Conservation (phyloP, 2,329 filamentous ascomycete genomes). For the Aspergillus terreus region DNA sequence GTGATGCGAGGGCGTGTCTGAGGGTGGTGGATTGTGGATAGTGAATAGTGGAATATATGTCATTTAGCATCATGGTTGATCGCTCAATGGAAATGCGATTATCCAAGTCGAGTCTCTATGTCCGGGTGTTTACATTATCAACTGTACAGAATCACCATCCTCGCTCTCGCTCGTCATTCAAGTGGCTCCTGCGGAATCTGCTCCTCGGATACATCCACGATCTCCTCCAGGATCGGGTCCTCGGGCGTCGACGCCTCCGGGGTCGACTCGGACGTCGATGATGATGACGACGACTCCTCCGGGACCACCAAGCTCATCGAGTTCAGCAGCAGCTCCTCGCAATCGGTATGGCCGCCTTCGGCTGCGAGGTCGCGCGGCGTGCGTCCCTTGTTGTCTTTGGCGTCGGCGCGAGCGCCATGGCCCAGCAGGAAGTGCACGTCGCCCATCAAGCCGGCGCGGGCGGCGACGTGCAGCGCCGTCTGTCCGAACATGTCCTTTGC, state of each 20-base stretch:
- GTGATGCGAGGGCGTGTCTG: too few relatives aligned
- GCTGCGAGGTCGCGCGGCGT: slow-evolving; percentile 17
- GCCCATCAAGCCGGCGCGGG: slow-evolving; percentile 15
- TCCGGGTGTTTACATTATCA: too few relatives aligned
- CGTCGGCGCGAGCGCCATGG: slow-evolving; percentile 15
- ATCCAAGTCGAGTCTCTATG: too few relatives aligned
- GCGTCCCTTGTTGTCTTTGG: slow-evolving; percentile 17
- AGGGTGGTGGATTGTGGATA: too few relatives aligned
- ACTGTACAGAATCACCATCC: too few relatives aligned
- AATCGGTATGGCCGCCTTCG: slow-evolving; percentile 10
- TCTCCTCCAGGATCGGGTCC: too few relatives aligned
- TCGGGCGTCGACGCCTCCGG: neutral
- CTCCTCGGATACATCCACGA: too few relatives aligned
- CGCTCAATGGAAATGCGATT: too few relatives aligned
- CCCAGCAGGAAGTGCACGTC: slow-evolving; percentile 21
- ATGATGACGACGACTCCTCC: neutral
- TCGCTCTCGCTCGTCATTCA: too few relatives aligned
- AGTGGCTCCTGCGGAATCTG: too few relatives aligned
- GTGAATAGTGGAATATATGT: too few relatives aligned
- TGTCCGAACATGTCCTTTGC: slow-evolving; percentile 20
- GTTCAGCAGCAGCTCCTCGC: slow-evolving; percentile 5
- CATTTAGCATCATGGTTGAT: too few relatives aligned
- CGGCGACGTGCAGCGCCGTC: slow-evolving; percentile 22
- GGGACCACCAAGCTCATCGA: slow-evolving; percentile 5
- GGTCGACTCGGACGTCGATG: neutral